Percentiles rank a stretch among this genome's conserved stretches.
Evolutionary conservation across 345 rosid genomes (phyloP).

Genomic region (Lepidium africanum): DNA sequence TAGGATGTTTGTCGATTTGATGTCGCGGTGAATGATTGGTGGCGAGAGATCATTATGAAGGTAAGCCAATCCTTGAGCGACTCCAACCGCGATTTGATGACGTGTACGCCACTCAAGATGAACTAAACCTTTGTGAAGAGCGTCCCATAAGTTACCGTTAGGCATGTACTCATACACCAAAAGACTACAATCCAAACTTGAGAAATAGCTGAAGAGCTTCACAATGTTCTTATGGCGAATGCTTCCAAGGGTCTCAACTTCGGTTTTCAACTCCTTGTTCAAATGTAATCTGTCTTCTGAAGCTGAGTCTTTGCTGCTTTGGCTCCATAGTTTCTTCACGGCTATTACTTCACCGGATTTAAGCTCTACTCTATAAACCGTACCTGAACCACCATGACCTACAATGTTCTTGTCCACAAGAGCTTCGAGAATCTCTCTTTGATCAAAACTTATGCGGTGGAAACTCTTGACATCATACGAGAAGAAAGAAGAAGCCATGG

Average conservation of each 20-base stretch:
- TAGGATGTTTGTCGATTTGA: slow-evolving; percentile 82
- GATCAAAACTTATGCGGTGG: slow-evolving; percentile 70
- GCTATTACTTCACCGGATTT: slow-evolving; percentile 67
- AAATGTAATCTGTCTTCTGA: slow-evolving; percentile 40
- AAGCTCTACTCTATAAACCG: slow-evolving; percentile 62
- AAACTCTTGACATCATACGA: slow-evolving; percentile 73
- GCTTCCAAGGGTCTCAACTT: slow-evolving; percentile 83
- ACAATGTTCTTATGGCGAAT: slow-evolving; percentile 88
- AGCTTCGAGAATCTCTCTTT: slow-evolving; percentile 61
- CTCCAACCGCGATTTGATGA: slow-evolving; percentile 79
- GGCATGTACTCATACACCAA: slow-evolving; percentile 91
- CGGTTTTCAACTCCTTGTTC: slow-evolving; percentile 65
- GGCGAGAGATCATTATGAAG: slow-evolving; percentile 78
- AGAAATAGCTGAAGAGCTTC: slow-evolving; percentile 73
- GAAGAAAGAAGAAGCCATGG: slow-evolving; percentile 52
- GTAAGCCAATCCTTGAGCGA: slow-evolving; percentile 87
- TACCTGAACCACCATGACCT: slow-evolving; percentile 86
- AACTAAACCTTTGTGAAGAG: slow-evolving; percentile 61
- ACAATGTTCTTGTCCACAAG: slow-evolving; percentile 75
- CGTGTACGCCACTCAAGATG: slow-evolving; percentile 76
- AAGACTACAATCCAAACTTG: slow-evolving; percentile 56
- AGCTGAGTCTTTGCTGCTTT: slow-evolving; percentile 41
- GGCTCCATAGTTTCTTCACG: slow-evolving; percentile 77
- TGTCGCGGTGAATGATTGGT: slow-evolving; percentile 85
- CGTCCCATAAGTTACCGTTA: slow-evolving; percentile 84